phyloP scores from a whole-genome alignment of 192 early-diverging fungal species.

The Globomyces pollinis-pini region DNA sequence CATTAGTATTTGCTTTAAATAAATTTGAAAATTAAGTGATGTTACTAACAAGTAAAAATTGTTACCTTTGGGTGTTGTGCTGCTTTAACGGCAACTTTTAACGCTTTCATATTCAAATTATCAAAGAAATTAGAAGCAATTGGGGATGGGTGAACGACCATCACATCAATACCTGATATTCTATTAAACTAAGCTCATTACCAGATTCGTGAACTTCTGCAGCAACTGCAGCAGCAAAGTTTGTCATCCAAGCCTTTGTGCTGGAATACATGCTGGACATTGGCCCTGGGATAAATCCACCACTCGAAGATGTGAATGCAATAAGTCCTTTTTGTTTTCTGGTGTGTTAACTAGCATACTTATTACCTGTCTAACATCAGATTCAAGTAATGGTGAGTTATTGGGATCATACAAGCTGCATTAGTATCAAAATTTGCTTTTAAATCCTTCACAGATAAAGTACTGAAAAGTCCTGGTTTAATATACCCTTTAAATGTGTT shows the following conservation, averaged over 20 bases:
- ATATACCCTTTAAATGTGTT: too few species aligned
- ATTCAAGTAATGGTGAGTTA: conserved; percentile 48
- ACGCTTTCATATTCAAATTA: conserved; percentile 39
- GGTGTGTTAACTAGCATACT: too few species aligned
- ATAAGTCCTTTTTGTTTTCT: conserved; percentile 30
- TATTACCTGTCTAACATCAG: conserved; percentile 27
- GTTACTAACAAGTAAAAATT: too few species aligned
- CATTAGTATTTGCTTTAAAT: too few species aligned
- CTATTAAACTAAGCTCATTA: too few species aligned
- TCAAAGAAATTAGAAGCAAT: conserved; percentile 50
- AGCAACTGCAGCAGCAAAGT: conserved; percentile 48
- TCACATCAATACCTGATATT: conserved; percentile 50
- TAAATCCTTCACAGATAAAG: conserved; percentile 22
- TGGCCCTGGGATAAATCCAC: conserved; percentile 43
- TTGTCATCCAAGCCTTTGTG: conserved; percentile 48
- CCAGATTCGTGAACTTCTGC: conserved; percentile 36
- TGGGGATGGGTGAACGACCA: conserved; percentile 50
- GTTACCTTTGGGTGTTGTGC: background rate
- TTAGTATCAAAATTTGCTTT: conserved; percentile 49
- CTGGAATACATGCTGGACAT: conserved; percentile 42
- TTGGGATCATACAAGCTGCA: conserved; percentile 33
- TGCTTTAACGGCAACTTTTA: background rate
- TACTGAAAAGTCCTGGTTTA: conserved; percentile 42
- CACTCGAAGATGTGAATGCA: conserved; percentile 47
- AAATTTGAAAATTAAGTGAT: too few species aligned